Percentiles rank a stretch among this genome's conserved stretches.
phyloP scores from a whole-genome alignment of 139 green algal species.

The Desmodesmus armatus region DNA sequence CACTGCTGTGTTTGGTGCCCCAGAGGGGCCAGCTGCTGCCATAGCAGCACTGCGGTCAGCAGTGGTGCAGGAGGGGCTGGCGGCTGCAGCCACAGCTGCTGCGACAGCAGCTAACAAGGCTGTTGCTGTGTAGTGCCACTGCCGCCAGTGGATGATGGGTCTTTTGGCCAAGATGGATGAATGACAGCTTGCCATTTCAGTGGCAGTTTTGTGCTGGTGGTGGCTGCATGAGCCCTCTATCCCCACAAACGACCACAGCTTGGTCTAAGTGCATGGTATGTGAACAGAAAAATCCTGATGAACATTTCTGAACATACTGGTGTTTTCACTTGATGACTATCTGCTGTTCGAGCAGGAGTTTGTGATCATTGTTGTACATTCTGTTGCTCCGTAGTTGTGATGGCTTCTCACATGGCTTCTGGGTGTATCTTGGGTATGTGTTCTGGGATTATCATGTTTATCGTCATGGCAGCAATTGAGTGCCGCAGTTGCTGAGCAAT shows the following conservation, averaged over 20 bases:
- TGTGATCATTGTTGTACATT: neutral
- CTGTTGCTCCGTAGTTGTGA: neutral
- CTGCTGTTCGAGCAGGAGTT: neutral
- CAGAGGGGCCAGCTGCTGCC: conserved; percentile 12
- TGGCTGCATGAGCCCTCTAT: neutral
- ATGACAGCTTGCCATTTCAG: too few relatives aligned
- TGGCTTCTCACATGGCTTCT: neutral
- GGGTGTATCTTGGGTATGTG: too few relatives aligned
- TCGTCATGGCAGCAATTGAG: neutral
- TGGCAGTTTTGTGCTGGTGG: neutral
- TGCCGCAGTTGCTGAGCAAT: neutral
- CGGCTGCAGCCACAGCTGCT: neutral
- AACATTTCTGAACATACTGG: neutral
- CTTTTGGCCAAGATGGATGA: neutral
- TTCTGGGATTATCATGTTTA: too few relatives aligned
- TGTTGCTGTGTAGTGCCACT: too few relatives aligned
- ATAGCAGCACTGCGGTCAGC: neutral
- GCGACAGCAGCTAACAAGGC: conserved; percentile 1
- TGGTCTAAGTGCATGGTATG: neutral
- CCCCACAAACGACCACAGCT: neutral
- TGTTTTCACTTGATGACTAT: neutral
- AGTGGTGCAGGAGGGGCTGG: conserved; percentile 1
- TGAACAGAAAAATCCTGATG: neutral
- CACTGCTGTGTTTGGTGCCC: conserved; percentile 78
- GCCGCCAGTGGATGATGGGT: neutral